Conservation (phyloP, 1,284 basidiomycete species). For the Stygiomarasmius scandens region DNA sequence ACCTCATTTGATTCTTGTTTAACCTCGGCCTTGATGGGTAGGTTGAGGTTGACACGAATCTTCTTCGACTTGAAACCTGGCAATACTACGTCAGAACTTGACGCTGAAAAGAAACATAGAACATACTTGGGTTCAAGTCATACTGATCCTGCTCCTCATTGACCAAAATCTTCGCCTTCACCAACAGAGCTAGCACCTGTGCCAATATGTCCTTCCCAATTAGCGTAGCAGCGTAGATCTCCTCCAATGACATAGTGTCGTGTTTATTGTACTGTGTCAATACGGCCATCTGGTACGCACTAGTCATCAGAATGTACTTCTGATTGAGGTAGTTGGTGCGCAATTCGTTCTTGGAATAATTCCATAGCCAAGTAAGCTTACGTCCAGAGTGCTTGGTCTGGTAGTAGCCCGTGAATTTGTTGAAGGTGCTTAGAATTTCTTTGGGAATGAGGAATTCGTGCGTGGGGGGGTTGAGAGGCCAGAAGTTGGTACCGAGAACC, state of each 20-base stretch:
- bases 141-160: slow-evolving; percentile 87
- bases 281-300: slow-evolving; percentile 94
- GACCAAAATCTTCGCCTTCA: slow-evolving; percentile 89
- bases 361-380: slow-evolving; percentile 98
- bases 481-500: slow-evolving; percentile 95
- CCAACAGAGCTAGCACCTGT: slow-evolving; percentile 81
- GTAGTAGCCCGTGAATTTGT: slow-evolving; percentile 94
- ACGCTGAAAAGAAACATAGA: background rate
- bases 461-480: slow-evolving; percentile 86
- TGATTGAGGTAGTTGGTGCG: slow-evolving; percentile 91
- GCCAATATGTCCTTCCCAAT: slow-evolving; percentile 83
- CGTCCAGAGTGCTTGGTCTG: slow-evolving; percentile 93
- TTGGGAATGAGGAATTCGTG: slow-evolving; percentile 90
- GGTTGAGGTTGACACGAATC: slow-evolving; percentile 92
- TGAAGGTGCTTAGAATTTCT: slow-evolving; percentile 86
- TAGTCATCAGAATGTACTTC: slow-evolving; percentile 96
- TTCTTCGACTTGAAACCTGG: slow-evolving; percentile 97
- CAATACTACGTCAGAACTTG: too few relatives aligned
- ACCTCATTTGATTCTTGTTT: slow-evolving; percentile 93
- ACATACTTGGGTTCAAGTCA: slow-evolving; percentile 88
- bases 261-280: slow-evolving; percentile 93
- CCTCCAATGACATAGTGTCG: slow-evolving; percentile 82
- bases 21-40: slow-evolving; percentile 92
- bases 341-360: slow-evolving; percentile 95
- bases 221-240: slow-evolving; percentile 82